Conservation (phyloP, 805 yeast genomes). For the Yamadazyma endophytica region DNA sequence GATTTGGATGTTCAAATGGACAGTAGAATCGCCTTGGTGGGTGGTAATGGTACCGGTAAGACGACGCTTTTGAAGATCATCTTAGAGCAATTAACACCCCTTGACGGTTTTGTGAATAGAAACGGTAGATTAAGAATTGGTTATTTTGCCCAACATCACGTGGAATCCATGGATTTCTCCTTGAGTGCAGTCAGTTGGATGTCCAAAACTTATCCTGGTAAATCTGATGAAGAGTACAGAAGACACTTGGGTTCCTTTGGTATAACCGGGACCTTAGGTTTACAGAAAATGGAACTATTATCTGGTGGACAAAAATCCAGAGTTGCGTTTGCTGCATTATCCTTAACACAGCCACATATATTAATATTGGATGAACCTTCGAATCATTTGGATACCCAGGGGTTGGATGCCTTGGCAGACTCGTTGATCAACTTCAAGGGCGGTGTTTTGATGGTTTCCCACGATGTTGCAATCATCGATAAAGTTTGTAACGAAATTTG, state of each 20-base stretch:
- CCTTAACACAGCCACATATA: constrained; percentile 86
- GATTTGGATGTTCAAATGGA: constrained; percentile 90
- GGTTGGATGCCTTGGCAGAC: constrained; percentile 91
- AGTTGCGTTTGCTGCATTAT: constrained; percentile 95
- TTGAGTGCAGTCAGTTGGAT: constrained; percentile 92
- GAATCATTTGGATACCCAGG: constrained; percentile 96
- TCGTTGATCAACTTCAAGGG: constrained; percentile 88
- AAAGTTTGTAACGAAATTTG: constrained; percentile 90
- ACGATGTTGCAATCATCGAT: constrained; percentile 89
- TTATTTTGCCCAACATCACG: constrained; percentile 97
- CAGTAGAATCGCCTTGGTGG: constrained; percentile 93
- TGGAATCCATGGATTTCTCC: constrained; percentile 90
- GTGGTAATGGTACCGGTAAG: constrained; percentile 99
- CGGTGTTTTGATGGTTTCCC: constrained; percentile 96
- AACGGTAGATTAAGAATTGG: constrained; percentile 90
- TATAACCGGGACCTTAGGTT: constrained; percentile 88
- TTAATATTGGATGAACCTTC: constrained; percentile 96
- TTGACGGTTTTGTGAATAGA: constrained; percentile 71
- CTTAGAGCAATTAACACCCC: constrained; percentile 72
- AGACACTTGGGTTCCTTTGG: constrained; percentile 96
- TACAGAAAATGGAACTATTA: constrained; percentile 82
- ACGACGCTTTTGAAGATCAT: constrained; percentile 86
- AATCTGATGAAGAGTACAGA: constrained; percentile 93
- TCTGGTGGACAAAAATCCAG: constrained; percentile 99
- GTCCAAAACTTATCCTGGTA: constrained; percentile 86